phyloP scores from a whole-genome alignment of 768 basidiomycete species.

The Daedaleopsis nitida region DNA sequence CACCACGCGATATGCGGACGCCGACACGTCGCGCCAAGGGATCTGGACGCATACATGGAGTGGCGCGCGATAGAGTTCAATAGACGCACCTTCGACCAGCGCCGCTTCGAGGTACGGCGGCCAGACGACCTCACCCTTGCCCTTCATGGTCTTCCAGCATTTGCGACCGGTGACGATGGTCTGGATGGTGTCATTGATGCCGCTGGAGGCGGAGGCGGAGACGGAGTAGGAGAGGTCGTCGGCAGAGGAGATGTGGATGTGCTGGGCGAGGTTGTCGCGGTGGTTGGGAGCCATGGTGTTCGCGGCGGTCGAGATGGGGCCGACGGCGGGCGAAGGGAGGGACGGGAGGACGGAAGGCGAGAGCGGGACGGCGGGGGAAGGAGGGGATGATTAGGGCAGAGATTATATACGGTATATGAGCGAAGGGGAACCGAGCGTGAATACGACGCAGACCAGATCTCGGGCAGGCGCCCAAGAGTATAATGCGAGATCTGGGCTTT shows the following conservation, averaged over 20 bases:
- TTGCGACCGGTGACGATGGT: constrained; percentile 35
- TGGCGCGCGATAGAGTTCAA: neutral
- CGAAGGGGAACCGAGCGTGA: constrained; percentile 5
- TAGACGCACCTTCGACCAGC: constrained; percentile 62
- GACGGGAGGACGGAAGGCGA: constrained; percentile 8
- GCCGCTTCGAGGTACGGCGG: constrained; percentile 80
- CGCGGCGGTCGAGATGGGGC: constrained; percentile 10
- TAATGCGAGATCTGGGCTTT: neutral
- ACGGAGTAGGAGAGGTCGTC: constrained; percentile 32
- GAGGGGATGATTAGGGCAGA: constrained; percentile 14
- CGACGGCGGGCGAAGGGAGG: constrained; percentile 5
- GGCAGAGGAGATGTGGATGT: constrained; percentile 33
- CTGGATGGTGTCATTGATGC: constrained; percentile 32
- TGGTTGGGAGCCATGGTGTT: constrained; percentile 20
- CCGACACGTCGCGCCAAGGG: neutral
- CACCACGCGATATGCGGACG: neutral
- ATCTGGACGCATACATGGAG: neutral
- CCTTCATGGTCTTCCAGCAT: constrained; percentile 74
- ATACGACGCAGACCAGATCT: neutral
- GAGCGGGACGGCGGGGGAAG: constrained; percentile 10
- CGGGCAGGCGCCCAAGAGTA: neutral
- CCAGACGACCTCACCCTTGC: constrained; percentile 78
- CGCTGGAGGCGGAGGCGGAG: constrained; percentile 25
- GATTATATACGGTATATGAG: constrained; percentile 19
- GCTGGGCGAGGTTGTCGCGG: constrained; percentile 24